Percentiles rank a stretch among this genome's conserved stretches.
These are phyloP conservation scores for Syzygium aqueum DNA, from an alignment of 345 rosid genomes.

Conservation along the genomic window DNA sequence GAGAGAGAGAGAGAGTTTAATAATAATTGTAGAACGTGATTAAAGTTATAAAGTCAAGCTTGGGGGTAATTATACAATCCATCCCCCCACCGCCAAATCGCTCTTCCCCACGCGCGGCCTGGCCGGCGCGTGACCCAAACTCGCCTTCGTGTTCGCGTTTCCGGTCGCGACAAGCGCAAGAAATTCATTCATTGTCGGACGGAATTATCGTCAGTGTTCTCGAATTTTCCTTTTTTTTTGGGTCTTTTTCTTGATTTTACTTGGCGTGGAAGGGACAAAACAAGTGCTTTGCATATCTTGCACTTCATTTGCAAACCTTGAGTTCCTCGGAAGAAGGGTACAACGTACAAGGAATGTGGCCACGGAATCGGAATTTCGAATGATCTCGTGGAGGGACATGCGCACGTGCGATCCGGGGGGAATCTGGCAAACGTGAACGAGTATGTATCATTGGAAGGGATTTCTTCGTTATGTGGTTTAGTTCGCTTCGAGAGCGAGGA, in stretches of 20 bases:
- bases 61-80: neutral
- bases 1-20: neutral
- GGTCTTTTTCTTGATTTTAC: neutral
- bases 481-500: neutral
- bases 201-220: neutral
- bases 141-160: neutral
- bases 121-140: neutral
- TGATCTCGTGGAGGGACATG: neutral
- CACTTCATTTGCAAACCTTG: neutral
- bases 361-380: neutral
- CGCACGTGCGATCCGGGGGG: neutral
- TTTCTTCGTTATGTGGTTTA: neutral
- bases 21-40: conserved; percentile 12
- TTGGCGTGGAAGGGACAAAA: neutral
- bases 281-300: neutral
- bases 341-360: neutral
- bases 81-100: neutral
- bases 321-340: neutral
- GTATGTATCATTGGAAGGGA: neutral
- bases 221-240: neutral
- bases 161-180: neutral
- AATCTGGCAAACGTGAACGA: neutral
- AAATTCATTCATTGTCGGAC: neutral
- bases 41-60: neutral
- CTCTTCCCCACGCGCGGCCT: neutral